Conservation (phyloP, 305 asterid species). For the Solanum aculeatissimum region DNA sequence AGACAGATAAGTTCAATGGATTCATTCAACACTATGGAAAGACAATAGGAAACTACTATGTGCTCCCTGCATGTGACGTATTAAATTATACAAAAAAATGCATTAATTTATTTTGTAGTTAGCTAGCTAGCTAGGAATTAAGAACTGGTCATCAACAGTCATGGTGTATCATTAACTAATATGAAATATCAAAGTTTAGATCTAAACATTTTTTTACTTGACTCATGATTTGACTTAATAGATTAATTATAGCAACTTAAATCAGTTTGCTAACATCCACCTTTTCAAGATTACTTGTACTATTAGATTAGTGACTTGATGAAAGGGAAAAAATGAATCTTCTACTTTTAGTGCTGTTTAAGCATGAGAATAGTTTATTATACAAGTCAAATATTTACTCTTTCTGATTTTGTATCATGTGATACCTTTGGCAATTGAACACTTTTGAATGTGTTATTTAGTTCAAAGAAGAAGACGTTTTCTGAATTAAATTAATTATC, state of each 20-base stretch:
- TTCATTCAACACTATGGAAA: conserved; percentile 29
- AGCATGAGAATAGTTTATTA: neutral
- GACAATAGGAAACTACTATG: conserved; percentile 6
- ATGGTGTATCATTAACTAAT: neutral
- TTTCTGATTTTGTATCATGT: conserved; percentile 21
- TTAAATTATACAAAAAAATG: neutral
- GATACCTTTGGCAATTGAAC: conserved; percentile 6
- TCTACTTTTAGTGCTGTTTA: neutral
- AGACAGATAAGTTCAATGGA: conserved; percentile 13
- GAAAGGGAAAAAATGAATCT: neutral
- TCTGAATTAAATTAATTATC: no score
- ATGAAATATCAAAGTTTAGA: neutral
- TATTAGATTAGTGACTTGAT: no score
- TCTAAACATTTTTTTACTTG: no score
- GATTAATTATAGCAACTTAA: no score
- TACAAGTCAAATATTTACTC: conserved; percentile 11
- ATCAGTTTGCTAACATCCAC: neutral
- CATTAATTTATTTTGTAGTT: neutral
- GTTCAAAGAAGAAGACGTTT: no score
- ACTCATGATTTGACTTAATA: no score
- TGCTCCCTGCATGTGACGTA: conserved; percentile 15
- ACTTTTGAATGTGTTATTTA: neutral
- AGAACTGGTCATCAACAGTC: neutral
- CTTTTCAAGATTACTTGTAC: neutral
- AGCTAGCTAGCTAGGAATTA: neutral